Evolutionary conservation across 2,329 filamentous ascomycete species (phyloP).

Genomic region (Sarocladiaceae sp.): DNA sequence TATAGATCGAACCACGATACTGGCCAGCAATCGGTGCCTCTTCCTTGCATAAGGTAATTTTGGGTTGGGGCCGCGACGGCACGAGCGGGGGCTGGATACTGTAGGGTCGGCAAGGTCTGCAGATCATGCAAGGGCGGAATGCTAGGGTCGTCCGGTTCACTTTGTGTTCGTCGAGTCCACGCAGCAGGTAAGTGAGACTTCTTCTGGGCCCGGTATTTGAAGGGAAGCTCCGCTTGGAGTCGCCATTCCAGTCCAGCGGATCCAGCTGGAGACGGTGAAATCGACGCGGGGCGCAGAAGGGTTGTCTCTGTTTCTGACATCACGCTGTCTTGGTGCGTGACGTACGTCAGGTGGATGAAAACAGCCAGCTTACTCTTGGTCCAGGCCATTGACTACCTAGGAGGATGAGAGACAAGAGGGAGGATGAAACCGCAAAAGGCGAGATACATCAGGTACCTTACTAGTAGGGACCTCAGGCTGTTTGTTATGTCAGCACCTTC

Average conservation of each 20-base stretch:
- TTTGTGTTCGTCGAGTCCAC: too few species aligned
- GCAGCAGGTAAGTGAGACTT: too few species aligned
- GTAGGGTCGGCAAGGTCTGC: slow-evolving; percentile 1
- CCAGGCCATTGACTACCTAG: too few species aligned
- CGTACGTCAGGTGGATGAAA: too few species aligned
- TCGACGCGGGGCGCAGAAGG: slow-evolving; percentile 1
- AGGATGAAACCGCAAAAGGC: too few species aligned
- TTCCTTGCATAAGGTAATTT: not conserved
- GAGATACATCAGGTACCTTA: not conserved
- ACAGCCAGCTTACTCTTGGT: too few species aligned
- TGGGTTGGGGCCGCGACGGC: not conserved
- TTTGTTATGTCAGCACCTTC: too few species aligned
- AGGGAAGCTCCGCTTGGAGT: not conserved
- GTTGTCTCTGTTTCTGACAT: slow-evolving; percentile 5
- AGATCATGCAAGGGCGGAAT: slow-evolving; percentile 8
- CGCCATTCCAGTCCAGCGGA: not conserved
- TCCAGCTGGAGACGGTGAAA: not conserved
- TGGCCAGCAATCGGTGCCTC: not conserved
- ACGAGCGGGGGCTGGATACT: not conserved
- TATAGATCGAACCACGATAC: too few species aligned
- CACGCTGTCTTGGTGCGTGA: slow-evolving; percentile 1
- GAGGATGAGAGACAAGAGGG: not conserved
- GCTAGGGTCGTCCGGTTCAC: too few species aligned
- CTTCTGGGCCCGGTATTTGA: too few species aligned
- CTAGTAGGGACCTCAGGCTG: too few species aligned